These are phyloP conservation scores for Coffea canephora DNA, from an alignment of 257 asterid species.

Conservation along the genomic window DNA sequence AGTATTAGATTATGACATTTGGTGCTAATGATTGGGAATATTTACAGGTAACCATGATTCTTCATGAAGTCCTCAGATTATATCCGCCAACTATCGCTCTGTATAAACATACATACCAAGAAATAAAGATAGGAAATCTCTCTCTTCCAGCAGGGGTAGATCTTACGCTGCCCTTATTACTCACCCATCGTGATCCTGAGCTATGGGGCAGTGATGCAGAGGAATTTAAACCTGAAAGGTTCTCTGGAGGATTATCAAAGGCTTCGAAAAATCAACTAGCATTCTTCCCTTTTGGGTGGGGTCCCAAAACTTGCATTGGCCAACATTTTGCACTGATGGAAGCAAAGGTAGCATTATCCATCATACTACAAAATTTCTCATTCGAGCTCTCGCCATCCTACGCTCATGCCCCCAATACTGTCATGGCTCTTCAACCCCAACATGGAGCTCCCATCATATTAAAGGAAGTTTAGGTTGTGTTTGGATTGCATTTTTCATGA, in stretches of 20 bases:
- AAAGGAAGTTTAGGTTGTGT: constrained; percentile 12
- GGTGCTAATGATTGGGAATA: not conserved
- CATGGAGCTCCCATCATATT: constrained; percentile 49
- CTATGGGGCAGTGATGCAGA: constrained; percentile 58
- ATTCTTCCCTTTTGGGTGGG: constrained; percentile 64
- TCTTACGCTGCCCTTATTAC: constrained; percentile 40
- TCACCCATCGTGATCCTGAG: constrained; percentile 41
- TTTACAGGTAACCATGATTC: constrained; percentile 48
- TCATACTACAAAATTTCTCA: constrained; percentile 43
- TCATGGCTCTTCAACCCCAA: constrained; percentile 53
- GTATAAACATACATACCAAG: constrained; percentile 36
- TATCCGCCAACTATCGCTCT: constrained; percentile 49
- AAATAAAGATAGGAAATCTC: constrained; percentile 38
- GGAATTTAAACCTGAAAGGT: constrained; percentile 52
- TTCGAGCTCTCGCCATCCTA: constrained; percentile 51
- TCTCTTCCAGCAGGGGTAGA: constrained; percentile 41
- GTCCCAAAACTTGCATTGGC: constrained; percentile 53
- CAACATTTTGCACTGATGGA: constrained; percentile 47
- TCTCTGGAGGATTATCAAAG: constrained; percentile 42
- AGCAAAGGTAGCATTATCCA: constrained; percentile 44
- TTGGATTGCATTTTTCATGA: too few relatives aligned
- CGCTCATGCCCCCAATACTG: constrained; percentile 54
- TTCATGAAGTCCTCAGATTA: constrained; percentile 47
- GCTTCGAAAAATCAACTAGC: constrained; percentile 43
- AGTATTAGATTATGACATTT: not conserved